These are phyloP conservation scores for Simplicillium aogashimaense DNA, from an alignment of 2,329 filamentous ascomycete species.

Conservation along the genomic window DNA sequence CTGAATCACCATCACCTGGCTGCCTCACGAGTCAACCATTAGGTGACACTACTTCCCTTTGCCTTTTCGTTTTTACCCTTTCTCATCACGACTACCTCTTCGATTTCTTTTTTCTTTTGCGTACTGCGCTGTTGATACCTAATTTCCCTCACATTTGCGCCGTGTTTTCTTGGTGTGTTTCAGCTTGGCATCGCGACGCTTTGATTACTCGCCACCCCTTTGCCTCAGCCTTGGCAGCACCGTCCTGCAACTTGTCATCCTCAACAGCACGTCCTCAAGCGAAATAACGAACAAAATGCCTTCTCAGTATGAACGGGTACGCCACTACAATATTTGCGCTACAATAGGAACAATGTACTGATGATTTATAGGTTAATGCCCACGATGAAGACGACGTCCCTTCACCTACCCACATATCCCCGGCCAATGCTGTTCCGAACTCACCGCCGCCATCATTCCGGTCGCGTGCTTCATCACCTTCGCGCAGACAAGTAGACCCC, in stretches of 20 bases:
- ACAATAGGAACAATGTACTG: constrained; percentile 5
- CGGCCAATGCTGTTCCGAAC: constrained; percentile 33
- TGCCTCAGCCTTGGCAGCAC: no score
- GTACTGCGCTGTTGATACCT: not conserved
- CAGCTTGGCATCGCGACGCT: no score
- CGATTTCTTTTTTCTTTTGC: constrained; percentile 8
- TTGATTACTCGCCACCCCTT: not conserved
- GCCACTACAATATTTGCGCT: constrained; percentile 11
- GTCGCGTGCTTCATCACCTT: constrained; percentile 60
- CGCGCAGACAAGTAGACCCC: constrained; percentile 50
- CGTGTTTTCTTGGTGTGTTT: no score
- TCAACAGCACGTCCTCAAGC: not conserved
- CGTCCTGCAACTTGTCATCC: no score
- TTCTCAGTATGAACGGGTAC: constrained; percentile 48
- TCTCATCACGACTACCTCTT: constrained; percentile 8
- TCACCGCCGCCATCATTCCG: constrained; percentile 78
- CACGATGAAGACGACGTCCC: constrained; percentile 43
- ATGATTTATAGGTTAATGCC: constrained; percentile 39
- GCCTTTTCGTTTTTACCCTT: constrained; percentile 6
- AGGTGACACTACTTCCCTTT: constrained; percentile 4
- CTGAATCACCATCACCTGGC: constrained; percentile 3
- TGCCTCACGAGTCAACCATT: constrained; percentile 4
- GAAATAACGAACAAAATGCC: constrained; percentile 31
- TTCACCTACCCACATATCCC: not conserved
- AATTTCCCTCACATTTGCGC: not conserved